These are phyloP conservation scores for Ceratobasidium sp. DNA, from an alignment of 1,284 basidiomycete species.

Conservation along the genomic window DNA sequence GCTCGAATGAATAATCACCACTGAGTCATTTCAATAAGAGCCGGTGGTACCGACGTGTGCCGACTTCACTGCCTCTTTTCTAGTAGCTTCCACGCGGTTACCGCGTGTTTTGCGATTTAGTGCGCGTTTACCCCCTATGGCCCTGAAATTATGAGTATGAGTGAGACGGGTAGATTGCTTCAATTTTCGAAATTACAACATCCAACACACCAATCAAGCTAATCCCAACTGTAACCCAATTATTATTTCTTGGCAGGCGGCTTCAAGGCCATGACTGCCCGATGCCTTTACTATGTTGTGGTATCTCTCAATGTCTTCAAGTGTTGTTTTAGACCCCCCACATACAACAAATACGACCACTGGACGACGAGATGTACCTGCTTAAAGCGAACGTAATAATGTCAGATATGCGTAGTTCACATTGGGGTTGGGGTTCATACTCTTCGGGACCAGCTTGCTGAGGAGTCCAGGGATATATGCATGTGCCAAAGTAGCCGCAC, in stretches of 20 bases:
- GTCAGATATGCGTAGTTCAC: slow-evolving; percentile 46
- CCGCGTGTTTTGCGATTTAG: too few species aligned
- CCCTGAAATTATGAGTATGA: not conserved
- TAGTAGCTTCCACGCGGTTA: slow-evolving; percentile 14
- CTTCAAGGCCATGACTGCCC: not conserved
- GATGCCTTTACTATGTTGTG: slow-evolving; percentile 24
- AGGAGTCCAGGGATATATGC: slow-evolving; percentile 71
- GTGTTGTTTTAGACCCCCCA: slow-evolving; percentile 74
- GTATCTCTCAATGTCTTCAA: slow-evolving; percentile 58
- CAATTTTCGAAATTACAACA: not conserved
- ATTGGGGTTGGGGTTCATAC: not conserved
- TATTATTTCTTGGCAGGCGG: not conserved
- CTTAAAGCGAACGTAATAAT: slow-evolving; percentile 47
- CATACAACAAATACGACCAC: slow-evolving; percentile 73
- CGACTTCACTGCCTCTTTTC: not conserved
- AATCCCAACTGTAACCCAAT: not conserved
- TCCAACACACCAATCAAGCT: not conserved
- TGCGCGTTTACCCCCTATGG: too few species aligned
- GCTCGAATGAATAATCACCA: not conserved
- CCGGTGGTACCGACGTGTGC: not conserved
- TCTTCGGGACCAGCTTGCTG: slow-evolving; percentile 55
- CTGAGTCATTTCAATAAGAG: not conserved
- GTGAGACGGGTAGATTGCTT: not conserved
- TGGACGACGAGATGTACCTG: not conserved
- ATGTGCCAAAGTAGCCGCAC: slow-evolving; percentile 70